A percentile compares a stretch with the other conserved stretches of the same genome.
phyloP scores from a whole-genome alignment of 1,139 yeast species.

The Geotrichum histeridarum region DNA sequence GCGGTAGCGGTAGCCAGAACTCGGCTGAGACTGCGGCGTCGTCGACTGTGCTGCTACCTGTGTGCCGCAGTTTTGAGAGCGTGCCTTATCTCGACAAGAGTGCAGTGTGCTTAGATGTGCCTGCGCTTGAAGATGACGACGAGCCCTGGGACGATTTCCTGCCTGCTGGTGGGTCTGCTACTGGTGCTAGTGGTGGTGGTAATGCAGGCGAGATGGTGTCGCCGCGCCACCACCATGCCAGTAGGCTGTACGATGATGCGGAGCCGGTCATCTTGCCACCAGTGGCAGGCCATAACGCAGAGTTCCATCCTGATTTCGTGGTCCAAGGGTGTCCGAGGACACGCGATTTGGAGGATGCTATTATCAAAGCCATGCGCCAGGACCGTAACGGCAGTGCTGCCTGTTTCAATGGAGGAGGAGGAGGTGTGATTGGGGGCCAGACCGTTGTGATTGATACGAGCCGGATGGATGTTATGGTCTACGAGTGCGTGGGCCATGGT shows the following conservation, averaged over 20 bases:
- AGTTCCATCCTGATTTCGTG: conserved; percentile 32
- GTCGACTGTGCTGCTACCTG: neutral
- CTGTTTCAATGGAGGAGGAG: no score
- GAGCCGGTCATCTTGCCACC: conserved; percentile 25
- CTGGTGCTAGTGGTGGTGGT: neutral
- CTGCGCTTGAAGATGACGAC: conserved; percentile 13
- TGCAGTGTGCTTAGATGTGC: conserved; percentile 10
- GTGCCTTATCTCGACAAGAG: conserved; percentile 4
- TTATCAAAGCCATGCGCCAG: conserved; percentile 25
- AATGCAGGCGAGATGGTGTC: neutral
- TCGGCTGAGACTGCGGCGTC: neutral
- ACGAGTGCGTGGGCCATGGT: neutral
- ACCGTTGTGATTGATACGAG: neutral
- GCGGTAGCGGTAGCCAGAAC: neutral
- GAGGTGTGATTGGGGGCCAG: neutral
- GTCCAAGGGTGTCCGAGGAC: conserved; percentile 29
- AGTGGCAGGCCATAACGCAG: conserved; percentile 30
- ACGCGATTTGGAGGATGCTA: conserved; percentile 28
- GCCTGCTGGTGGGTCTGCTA: neutral
- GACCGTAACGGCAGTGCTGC: conserved; percentile 1
- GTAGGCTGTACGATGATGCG: neutral
- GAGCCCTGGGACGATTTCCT: neutral
- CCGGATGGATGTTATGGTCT: neutral
- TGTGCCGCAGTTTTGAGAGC: conserved; percentile 1
- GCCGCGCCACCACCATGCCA: no score